Evolutionary conservation across 2,329 filamentous ascomycete genomes (phyloP).

Genomic region (Plectosphaerella cucumerina): DNA sequence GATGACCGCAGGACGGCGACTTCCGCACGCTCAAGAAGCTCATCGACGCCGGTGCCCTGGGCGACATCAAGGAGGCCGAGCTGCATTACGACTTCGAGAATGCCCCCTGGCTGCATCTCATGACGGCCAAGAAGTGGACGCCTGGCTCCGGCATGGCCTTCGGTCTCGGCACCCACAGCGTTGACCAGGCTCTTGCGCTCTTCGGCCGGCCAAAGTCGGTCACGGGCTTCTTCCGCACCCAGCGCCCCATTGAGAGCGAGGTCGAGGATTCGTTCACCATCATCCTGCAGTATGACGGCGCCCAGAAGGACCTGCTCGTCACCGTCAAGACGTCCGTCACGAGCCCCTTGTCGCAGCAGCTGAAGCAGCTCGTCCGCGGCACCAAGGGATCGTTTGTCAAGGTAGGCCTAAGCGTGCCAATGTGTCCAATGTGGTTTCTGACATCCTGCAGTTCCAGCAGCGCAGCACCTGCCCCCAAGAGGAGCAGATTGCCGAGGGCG

Average conservation of each 20-base stretch:
- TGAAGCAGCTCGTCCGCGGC: constrained; percentile 59
- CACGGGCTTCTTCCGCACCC: constrained; percentile 52
- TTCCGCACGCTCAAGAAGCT: constrained; percentile 57
- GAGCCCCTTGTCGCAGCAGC: constrained; percentile 53
- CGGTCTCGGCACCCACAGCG: constrained; percentile 50
- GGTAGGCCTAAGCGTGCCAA: constrained; percentile 14
- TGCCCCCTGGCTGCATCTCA: constrained; percentile 30
- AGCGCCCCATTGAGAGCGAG: constrained; percentile 37
- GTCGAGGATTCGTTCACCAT: constrained; percentile 50
- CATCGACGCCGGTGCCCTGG: constrained; percentile 47
- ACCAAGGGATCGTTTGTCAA: constrained; percentile 48
- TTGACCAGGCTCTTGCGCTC: constrained; percentile 56
- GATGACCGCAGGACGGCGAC: constrained; percentile 44
- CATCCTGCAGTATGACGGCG: constrained; percentile 49
- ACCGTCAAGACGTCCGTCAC: constrained; percentile 58
- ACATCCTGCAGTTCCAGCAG: constrained; percentile 9
- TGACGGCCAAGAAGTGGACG: constrained; percentile 24
- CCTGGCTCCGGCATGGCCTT: constrained; percentile 37
- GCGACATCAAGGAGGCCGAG: constrained; percentile 60
- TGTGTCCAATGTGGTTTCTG: constrained; percentile 4
- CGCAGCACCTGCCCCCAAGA: constrained; percentile 30
- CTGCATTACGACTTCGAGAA: constrained; percentile 59
- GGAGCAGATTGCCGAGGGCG: constrained; percentile 21
- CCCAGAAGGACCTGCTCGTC: constrained; percentile 43
- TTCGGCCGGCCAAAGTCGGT: constrained; percentile 55